Evolutionary conservation across 2,329 filamentous ascomycete genomes (phyloP).

Genomic region (Fusarium stilboides): DNA sequence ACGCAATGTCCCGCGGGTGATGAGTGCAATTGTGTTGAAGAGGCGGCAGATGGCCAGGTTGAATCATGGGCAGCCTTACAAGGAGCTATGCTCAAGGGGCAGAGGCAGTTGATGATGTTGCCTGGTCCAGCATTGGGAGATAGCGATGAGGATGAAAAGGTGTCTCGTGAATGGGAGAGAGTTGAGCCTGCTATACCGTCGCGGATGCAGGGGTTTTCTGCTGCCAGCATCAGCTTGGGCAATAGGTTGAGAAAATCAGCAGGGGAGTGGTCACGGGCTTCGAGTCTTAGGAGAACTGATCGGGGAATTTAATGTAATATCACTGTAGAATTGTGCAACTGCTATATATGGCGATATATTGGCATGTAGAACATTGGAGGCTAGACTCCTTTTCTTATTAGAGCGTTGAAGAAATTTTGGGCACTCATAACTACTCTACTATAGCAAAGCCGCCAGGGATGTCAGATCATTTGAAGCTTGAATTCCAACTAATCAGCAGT

Average conservation of each 20-base stretch:
- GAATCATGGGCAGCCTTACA: constrained; percentile 71
- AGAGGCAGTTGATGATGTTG: constrained; percentile 45
- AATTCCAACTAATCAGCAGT: no score
- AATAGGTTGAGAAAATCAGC: constrained; percentile 64
- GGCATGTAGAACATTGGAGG: constrained; percentile 10
- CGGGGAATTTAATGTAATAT: constrained; percentile 38
- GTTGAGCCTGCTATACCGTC: constrained; percentile 46
- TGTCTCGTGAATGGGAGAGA: constrained; percentile 50
- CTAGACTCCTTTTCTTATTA: constrained; percentile 5
- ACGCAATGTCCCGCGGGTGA: constrained; percentile 74
- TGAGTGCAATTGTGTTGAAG: constrained; percentile 73
- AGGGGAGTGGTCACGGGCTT: constrained; percentile 62
- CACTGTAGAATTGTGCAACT: background rate
- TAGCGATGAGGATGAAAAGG: constrained; percentile 51
- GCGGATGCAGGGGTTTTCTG: constrained; percentile 46
- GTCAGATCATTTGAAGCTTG: no score
- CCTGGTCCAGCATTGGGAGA: constrained; percentile 51
- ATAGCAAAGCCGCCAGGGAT: no score
- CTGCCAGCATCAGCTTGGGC: constrained; percentile 65
- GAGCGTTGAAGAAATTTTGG: background rate
- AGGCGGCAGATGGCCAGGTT: constrained; percentile 70
- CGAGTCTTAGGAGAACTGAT: constrained; percentile 57
- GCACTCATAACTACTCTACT: no score
- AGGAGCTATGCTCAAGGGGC: constrained; percentile 56
- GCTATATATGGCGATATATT: constrained; percentile 10